Conservation (phyloP, 176 grass and related monocot species). For the Paspalum vaginatum region DNA sequence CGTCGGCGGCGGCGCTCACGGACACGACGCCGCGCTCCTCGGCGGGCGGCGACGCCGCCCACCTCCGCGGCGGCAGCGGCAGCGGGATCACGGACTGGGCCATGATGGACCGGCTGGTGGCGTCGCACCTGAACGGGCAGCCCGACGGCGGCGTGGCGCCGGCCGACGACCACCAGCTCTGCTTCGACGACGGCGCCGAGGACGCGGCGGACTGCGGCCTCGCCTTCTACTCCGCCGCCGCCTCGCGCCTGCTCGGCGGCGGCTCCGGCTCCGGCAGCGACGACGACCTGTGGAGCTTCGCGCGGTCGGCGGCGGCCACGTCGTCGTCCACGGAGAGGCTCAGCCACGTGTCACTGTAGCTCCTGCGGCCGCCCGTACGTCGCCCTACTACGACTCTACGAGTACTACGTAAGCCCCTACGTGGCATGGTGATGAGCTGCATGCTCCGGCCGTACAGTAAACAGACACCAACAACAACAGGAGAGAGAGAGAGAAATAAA, state of each 20-base stretch:
- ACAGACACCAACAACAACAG: conserved; percentile 1
- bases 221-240: conserved; percentile 54
- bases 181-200: conserved; percentile 51
- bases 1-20: conserved; percentile 29
- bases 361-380: background rate
- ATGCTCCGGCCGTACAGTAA: conserved; percentile 34
- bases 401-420: conserved; percentile 7
- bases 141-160: conserved; percentile 41
- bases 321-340: conserved; percentile 40
- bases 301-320: conserved; percentile 48
- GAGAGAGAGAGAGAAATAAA: background rate
- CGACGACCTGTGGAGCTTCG: conserved; percentile 90
- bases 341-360: conserved; percentile 52
- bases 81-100: conserved; percentile 68
- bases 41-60: conserved; percentile 2
- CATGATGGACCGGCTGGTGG: conserved; percentile 88
- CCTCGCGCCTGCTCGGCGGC: background rate
- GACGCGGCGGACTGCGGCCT: conserved; percentile 28
- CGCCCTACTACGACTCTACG: background rate
- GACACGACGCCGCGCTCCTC: background rate
- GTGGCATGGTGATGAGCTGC: background rate
- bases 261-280: conserved; percentile 30
- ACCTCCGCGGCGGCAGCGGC: background rate
- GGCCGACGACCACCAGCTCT: conserved; percentile 56
- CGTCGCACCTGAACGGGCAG: conserved; percentile 86